Conservation (phyloP, 768 basidiomycete species). For the Dacryopinax spathularia region DNA sequence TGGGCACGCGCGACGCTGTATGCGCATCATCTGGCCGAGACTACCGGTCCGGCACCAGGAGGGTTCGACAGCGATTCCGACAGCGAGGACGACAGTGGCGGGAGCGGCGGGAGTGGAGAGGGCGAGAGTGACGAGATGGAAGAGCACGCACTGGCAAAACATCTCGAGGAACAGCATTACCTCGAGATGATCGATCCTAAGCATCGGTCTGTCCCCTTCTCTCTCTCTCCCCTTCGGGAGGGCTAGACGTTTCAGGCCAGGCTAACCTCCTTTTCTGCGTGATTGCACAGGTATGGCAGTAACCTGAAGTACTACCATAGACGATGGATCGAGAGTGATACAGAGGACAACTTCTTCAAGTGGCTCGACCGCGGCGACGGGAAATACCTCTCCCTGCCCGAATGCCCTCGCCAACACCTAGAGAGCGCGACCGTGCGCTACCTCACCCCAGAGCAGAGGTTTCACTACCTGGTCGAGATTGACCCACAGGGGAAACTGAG, state of each 20-base stretch:
- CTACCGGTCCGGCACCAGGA: neutral
- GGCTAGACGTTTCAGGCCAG: neutral
- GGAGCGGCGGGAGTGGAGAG: constrained; percentile 18
- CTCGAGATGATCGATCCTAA: constrained; percentile 43
- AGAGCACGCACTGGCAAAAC: constrained; percentile 23
- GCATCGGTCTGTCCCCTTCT: neutral
- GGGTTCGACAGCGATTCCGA: neutral
- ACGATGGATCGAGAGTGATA: constrained; percentile 44
- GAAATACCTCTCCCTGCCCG: constrained; percentile 39
- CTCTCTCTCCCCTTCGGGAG: neutral
- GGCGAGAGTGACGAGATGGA: constrained; percentile 18
- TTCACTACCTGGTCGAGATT: constrained; percentile 51
- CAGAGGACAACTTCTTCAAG: constrained; percentile 51
- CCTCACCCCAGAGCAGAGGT: constrained; percentile 43
- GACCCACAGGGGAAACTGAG: constrained; percentile 38
- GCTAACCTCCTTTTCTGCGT: neutral
- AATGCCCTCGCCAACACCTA: constrained; percentile 44
- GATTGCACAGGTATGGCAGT: neutral
- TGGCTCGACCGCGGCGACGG: constrained; percentile 54
- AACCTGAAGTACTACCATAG: constrained; percentile 40
- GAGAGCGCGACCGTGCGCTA: constrained; percentile 50
- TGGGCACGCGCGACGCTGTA: constrained; percentile 37
- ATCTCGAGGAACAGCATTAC: constrained; percentile 47
- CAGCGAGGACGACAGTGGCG: constrained; percentile 25
- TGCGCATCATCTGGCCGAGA: constrained; percentile 23